phyloP scores from a whole-genome alignment of 2,329 filamentous ascomycete genomes.

The Cladobotryum mycophilum region DNA sequence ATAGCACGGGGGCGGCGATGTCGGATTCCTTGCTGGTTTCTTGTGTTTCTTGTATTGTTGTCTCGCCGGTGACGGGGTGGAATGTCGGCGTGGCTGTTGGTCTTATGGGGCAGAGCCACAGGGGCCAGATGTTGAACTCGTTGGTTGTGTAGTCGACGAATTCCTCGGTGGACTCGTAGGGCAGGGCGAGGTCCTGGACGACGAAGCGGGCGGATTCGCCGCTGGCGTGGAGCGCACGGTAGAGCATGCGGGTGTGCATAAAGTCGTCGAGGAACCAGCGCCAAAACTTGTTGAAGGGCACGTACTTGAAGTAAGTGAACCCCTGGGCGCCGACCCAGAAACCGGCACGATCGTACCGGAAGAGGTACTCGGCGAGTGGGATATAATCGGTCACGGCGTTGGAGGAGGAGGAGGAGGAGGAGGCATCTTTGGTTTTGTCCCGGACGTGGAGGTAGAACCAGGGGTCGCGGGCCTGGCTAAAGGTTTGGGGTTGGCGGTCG shows the following conservation, averaged over 20 bases:
- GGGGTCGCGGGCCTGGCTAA: conserved; percentile 55
- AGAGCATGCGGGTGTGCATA: conserved; percentile 67
- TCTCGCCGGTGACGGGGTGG: conserved; percentile 44
- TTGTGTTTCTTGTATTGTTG: conserved; percentile 22
- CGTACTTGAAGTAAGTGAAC: conserved; percentile 59
- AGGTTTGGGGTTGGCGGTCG: conserved; percentile 42
- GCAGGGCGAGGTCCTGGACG: conserved; percentile 60
- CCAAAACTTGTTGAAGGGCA: conserved; percentile 59
- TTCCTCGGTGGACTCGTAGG: conserved; percentile 44
- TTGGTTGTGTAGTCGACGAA: conserved; percentile 50
- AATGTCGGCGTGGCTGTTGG: conserved; percentile 45
- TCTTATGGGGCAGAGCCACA: conserved; percentile 54
- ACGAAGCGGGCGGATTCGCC: conserved; percentile 59
- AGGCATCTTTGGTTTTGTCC: conserved; percentile 31
- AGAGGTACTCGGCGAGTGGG: conserved; percentile 66
- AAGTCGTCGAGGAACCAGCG: conserved; percentile 68
- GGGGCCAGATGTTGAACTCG: conserved; percentile 50
- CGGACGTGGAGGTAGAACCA: conserved; percentile 73
- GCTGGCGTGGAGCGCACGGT: conserved; percentile 63
- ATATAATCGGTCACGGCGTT: conserved; percentile 44
- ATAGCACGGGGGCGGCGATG: conserved; percentile 14
- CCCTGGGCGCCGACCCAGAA: conserved; percentile 66
- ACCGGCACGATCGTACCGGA: conserved; percentile 68
- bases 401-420: no score
- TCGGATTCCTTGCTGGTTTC: conserved; percentile 4